These are phyloP conservation scores for Leccinum variicolor DNA, from an alignment of 768 basidiomycete genomes.

Conservation along the genomic window DNA sequence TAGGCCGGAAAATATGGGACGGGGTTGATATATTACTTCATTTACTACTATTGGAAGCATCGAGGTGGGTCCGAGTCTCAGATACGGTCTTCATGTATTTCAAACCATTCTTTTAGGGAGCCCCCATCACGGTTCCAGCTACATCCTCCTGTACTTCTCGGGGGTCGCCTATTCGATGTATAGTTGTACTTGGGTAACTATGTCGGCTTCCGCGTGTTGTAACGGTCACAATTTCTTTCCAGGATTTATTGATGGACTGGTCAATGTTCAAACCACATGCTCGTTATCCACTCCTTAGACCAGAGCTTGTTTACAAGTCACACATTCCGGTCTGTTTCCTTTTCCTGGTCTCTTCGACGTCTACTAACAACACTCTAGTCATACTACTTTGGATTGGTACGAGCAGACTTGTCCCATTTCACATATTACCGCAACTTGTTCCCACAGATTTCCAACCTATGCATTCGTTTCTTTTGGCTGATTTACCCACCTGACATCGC, in stretches of 20 bases:
- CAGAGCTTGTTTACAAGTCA: slow-evolving; percentile 71
- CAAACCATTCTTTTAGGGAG: slow-evolving; percentile 17
- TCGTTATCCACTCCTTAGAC: slow-evolving; percentile 59
- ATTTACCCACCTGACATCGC: slow-evolving; percentile 49
- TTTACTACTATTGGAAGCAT: slow-evolving; percentile 78
- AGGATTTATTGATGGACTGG: slow-evolving; percentile 97
- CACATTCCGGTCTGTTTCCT: slow-evolving; percentile 47
- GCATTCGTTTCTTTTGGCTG: slow-evolving; percentile 81
- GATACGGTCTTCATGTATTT: background rate
- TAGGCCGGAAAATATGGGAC: slow-evolving; percentile 83
- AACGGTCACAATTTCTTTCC: background rate
- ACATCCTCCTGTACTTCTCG: slow-evolving; percentile 68
- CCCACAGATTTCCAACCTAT: slow-evolving; percentile 60
- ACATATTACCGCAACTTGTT: background rate
- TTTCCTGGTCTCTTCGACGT: background rate
- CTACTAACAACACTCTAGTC: slow-evolving; percentile 36
- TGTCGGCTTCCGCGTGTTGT: background rate
- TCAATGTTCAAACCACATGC: slow-evolving; percentile 63
- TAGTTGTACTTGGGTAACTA: slow-evolving; percentile 71
- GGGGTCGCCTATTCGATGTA: slow-evolving; percentile 66
- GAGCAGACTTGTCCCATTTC: slow-evolving; percentile 9
- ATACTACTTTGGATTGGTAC: slow-evolving; percentile 78
- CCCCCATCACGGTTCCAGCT: slow-evolving; percentile 41
- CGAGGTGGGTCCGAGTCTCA: slow-evolving; percentile 37
- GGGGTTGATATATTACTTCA: slow-evolving; percentile 61